Percentiles rank a stretch among this genome's conserved stretches.
Evolutionary conservation across 2,329 filamentous ascomycete species (phyloP).

Genomic region (Aspergillus phoenicis): DNA sequence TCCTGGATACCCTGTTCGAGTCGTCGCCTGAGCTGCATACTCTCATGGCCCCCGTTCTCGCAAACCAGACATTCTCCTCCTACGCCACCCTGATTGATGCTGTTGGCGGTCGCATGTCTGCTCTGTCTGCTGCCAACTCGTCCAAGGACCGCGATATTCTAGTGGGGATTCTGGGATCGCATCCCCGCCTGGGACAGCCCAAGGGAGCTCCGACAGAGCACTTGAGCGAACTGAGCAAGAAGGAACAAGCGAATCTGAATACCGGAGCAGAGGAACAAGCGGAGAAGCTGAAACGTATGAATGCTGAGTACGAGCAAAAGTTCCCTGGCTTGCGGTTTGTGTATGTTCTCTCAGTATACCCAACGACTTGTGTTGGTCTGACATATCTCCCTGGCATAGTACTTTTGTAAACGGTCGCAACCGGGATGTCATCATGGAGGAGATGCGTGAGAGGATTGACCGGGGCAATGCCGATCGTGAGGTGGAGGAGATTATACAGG

Average conservation of each 20-base stretch:
- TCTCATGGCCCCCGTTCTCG: conserved; percentile 69
- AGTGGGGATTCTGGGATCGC: conserved; percentile 73
- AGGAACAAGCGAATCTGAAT: conserved; percentile 78
- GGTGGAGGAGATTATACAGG: conserved; percentile 72
- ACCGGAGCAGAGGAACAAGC: conserved; percentile 50
- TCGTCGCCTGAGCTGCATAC: conserved; percentile 73
- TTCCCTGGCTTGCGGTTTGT: conserved; percentile 83
- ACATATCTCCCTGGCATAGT: conserved; percentile 37
- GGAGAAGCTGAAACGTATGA: conserved; percentile 63
- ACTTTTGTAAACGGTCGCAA: conserved; percentile 86
- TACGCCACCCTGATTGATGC: conserved; percentile 71
- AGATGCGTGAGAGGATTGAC: conserved; percentile 76
- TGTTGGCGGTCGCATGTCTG: conserved; percentile 64
- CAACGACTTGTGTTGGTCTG: neutral
- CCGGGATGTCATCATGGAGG: conserved; percentile 73
- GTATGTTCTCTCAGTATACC: conserved; percentile 10
- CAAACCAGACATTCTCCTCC: conserved; percentile 60
- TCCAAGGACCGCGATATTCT: conserved; percentile 60
- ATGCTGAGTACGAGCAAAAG: conserved; percentile 74
- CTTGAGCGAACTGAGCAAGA: conserved; percentile 71
- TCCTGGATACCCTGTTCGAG: conserved; percentile 83
- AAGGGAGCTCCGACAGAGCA: conserved; percentile 56
- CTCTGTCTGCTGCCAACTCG: conserved; percentile 57
- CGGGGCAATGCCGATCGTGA: conserved; percentile 68
- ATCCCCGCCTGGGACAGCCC: conserved; percentile 76